These are phyloP conservation scores for Sporisorium scitamineum DNA, from an alignment of 1,284 basidiomycete species.

Conservation along the genomic window DNA sequence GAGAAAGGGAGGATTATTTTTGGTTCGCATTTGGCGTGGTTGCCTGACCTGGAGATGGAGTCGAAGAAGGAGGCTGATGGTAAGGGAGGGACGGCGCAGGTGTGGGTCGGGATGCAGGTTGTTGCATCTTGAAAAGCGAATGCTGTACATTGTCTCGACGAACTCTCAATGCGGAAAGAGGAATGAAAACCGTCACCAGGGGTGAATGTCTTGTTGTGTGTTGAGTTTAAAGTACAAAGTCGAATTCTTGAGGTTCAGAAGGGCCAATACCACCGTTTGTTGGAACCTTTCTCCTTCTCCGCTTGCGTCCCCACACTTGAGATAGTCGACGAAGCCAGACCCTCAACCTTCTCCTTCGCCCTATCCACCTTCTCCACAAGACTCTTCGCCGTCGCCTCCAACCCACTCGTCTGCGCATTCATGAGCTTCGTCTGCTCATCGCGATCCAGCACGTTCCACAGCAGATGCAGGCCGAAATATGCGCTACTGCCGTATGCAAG, in stretches of 20 bases:
- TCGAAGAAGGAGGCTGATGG: neutral
- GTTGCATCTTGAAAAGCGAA: slow-evolving; percentile 3
- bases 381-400: slow-evolving; percentile 44
- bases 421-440: slow-evolving; percentile 52
- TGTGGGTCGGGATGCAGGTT: slow-evolving; percentile 47
- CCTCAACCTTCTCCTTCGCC: slow-evolving; percentile 7
- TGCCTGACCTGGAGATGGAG: slow-evolving; percentile 14
- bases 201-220: no score
- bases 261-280: slow-evolving; percentile 36
- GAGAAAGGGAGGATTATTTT: slow-evolving; percentile 42
- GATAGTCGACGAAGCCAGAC: neutral
- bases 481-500: slow-evolving; percentile 63
- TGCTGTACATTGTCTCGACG: neutral
- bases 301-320: neutral
- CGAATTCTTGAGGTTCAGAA: slow-evolving; percentile 11
- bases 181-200: no score
- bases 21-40: slow-evolving; percentile 42
- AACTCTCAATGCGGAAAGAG: no score
- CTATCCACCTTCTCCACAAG: slow-evolving; percentile 26
- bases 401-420: slow-evolving; percentile 24
- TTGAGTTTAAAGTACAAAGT: slow-evolving; percentile 8
- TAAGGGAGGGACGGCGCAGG: slow-evolving; percentile 4
- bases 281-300: neutral
- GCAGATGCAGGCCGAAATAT: slow-evolving; percentile 66
- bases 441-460: slow-evolving; percentile 58